Evolutionary conservation across 1,284 basidiomycete species (phyloP).

Genomic region (Bjerkandera adusta): DNA sequence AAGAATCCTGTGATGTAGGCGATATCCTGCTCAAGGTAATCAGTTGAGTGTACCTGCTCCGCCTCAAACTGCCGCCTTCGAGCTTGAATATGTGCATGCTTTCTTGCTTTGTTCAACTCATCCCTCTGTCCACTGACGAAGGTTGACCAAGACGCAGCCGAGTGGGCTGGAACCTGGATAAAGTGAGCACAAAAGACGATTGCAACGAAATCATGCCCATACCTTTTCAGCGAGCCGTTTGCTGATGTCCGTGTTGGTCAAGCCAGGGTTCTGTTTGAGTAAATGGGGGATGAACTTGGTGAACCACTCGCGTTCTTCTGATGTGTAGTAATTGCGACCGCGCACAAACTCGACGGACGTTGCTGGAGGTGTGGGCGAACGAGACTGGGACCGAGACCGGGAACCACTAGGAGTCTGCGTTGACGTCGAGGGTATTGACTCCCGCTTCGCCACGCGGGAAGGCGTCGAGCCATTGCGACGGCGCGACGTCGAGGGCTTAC

Average conservation of each 20-base stretch:
- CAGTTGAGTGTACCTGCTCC: not conserved
- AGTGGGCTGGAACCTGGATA: slow-evolving; percentile 41
- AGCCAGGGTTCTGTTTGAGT: slow-evolving; percentile 37
- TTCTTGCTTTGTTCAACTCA: slow-evolving; percentile 28
- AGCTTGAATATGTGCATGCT: slow-evolving; percentile 35
- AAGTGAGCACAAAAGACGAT: slow-evolving; percentile 1
- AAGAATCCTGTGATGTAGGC: slow-evolving; percentile 41
- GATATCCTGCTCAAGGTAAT: slow-evolving; percentile 2
- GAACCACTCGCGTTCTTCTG: slow-evolving; percentile 44
- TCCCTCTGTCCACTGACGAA: slow-evolving; percentile 1
- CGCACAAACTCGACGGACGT: no score
- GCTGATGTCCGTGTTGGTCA: slow-evolving; percentile 30
- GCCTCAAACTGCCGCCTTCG: slow-evolving; percentile 29
- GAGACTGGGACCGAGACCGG: no score
- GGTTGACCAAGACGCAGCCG: slow-evolving; percentile 35
- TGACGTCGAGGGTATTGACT: no score
- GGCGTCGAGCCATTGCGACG: no score
- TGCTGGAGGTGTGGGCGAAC: no score
- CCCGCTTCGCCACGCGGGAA: no score
- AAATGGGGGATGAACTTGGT: slow-evolving; percentile 32
- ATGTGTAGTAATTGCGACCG: slow-evolving; percentile 42
- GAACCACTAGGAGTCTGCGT: no score
- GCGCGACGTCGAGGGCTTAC: no score
- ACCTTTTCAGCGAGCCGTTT: slow-evolving; percentile 40
- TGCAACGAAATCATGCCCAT: slow-evolving; percentile 11